Conservation (phyloP, 768 basidiomycete species). For the Hericium rajendrae region DNA sequence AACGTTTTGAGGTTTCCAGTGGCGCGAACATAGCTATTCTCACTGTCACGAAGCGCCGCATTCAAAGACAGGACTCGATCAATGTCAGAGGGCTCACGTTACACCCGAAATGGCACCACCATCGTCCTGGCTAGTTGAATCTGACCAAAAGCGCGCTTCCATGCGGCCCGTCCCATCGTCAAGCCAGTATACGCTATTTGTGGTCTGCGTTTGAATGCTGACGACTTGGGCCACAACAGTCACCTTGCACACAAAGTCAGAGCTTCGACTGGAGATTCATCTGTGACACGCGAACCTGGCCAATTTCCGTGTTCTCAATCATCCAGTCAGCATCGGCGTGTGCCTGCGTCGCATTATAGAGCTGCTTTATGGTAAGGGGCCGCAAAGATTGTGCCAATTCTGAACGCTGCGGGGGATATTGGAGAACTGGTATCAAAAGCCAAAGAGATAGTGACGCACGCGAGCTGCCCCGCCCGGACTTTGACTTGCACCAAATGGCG, state of each 20-base stretch:
- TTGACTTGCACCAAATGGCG: constrained; percentile 45
- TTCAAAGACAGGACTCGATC: background rate
- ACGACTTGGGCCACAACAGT: constrained; percentile 68
- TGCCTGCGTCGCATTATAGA: constrained; percentile 66
- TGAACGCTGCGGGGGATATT: constrained; percentile 20
- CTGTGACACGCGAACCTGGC: constrained; percentile 46
- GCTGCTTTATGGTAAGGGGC: constrained; percentile 71
- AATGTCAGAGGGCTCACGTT: constrained; percentile 23
- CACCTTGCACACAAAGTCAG: constrained; percentile 33
- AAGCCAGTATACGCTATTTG: constrained; percentile 70
- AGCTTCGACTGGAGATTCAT: background rate
- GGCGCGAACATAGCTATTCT: constrained; percentile 70
- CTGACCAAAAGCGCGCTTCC: constrained; percentile 78
- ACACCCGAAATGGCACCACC: constrained; percentile 39
- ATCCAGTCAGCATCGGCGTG: constrained; percentile 86
- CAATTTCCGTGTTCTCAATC: constrained; percentile 71
- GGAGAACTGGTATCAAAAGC: too few relatives aligned
- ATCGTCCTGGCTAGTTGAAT: constrained; percentile 50
- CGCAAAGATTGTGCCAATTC: constrained; percentile 42
- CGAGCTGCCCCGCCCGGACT: constrained; percentile 49
- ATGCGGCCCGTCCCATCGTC: constrained; percentile 82
- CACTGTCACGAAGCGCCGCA: constrained; percentile 31
- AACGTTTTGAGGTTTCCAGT: constrained; percentile 79
- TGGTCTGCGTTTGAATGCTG: constrained; percentile 58
- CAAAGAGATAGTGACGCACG: constrained; percentile 19